A percentile compares a stretch with the other conserved stretches of the same genome.
phyloP scores from a whole-genome alignment of 2,329 filamentous ascomycete species.

The Monosporascus sp. region DNA sequence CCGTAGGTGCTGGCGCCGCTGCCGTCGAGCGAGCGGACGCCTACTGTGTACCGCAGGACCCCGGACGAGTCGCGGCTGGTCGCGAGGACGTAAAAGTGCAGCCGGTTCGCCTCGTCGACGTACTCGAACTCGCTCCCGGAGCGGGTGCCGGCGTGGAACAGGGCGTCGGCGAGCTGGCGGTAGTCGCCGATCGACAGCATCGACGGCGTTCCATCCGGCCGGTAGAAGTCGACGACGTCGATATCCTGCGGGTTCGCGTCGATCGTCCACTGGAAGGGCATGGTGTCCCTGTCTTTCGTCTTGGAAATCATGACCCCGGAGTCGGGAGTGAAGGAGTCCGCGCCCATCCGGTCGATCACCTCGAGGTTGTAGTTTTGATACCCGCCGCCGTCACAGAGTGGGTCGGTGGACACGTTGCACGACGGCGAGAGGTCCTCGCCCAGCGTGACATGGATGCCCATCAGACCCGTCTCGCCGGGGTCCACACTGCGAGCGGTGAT shows the following conservation, averaged over 20 bases:
- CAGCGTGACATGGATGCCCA: slow-evolving; percentile 43
- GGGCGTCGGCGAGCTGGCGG: slow-evolving; percentile 45
- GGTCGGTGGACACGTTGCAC: slow-evolving; percentile 36
- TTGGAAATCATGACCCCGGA: slow-evolving; percentile 49
- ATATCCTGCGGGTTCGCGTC: slow-evolving; percentile 51
- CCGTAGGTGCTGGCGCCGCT: slow-evolving; percentile 28
- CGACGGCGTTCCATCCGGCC: slow-evolving; percentile 40
- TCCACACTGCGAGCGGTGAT: slow-evolving; percentile 43
- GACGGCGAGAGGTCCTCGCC: slow-evolving; percentile 37
- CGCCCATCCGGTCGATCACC: slow-evolving; percentile 48
- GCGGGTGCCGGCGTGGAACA: slow-evolving; percentile 49
- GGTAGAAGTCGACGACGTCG: slow-evolving; percentile 41
- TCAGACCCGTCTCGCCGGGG: slow-evolving; percentile 30
- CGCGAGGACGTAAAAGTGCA: slow-evolving; percentile 46
- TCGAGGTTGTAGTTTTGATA: slow-evolving; percentile 49
- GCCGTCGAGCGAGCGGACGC: slow-evolving; percentile 36
- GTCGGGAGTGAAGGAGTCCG: slow-evolving; percentile 47
- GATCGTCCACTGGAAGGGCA: slow-evolving; percentile 49
- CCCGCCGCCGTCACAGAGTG: slow-evolving; percentile 44
- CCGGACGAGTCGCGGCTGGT: slow-evolving; percentile 34
- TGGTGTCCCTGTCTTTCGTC: slow-evolving; percentile 37
- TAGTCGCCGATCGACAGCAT: slow-evolving; percentile 48
- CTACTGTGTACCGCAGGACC: slow-evolving; percentile 43
- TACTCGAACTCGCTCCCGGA: slow-evolving; percentile 46
- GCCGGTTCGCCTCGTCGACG: slow-evolving; percentile 38